Conservation (phyloP, 768 basidiomycete genomes). For the Lyophyllum atratum region DNA sequence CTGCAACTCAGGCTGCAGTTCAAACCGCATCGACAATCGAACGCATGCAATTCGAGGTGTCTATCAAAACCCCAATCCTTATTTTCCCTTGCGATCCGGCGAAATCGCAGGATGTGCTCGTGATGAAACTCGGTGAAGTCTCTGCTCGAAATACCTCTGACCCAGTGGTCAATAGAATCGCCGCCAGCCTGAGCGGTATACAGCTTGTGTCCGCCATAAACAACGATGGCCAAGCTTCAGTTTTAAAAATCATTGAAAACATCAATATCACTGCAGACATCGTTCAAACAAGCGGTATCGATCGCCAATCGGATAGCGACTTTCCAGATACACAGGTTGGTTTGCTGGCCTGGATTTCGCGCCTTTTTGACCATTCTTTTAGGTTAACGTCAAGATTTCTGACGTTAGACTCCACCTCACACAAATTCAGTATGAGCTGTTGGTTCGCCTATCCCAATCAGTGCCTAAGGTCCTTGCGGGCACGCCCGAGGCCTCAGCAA, state of each 20-base stretch:
- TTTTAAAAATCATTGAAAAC: slow-evolving; percentile 89
- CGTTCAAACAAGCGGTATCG: slow-evolving; percentile 58
- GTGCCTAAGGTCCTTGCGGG: slow-evolving; percentile 67
- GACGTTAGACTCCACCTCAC: slow-evolving; percentile 86
- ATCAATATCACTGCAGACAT: slow-evolving; percentile 75
- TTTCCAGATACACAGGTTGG: slow-evolving; percentile 78
- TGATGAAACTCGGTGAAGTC: slow-evolving; percentile 88
- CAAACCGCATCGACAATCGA: slow-evolving; percentile 93
- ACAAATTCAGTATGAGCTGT: slow-evolving; percentile 75
- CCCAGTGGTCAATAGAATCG: slow-evolving; percentile 54
- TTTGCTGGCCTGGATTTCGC: background rate
- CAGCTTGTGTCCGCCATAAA: slow-evolving; percentile 75
- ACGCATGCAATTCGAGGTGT: slow-evolving; percentile 90
- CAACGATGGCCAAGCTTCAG: slow-evolving; percentile 46
- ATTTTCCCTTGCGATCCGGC: slow-evolving; percentile 77
- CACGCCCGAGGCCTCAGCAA: slow-evolving; percentile 42
- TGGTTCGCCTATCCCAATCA: slow-evolving; percentile 66
- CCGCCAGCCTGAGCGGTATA: slow-evolving; percentile 80
- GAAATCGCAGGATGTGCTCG: slow-evolving; percentile 64
- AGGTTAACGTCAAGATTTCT: slow-evolving; percentile 77
- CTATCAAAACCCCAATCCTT: slow-evolving; percentile 89
- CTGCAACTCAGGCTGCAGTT: slow-evolving; percentile 90
- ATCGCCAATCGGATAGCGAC: slow-evolving; percentile 50
- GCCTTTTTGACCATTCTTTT: background rate
- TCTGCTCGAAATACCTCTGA: slow-evolving; percentile 77